These are phyloP conservation scores for Sanghuangporus baumii DNA, from an alignment of 1,284 basidiomycete species.

Conservation along the genomic window DNA sequence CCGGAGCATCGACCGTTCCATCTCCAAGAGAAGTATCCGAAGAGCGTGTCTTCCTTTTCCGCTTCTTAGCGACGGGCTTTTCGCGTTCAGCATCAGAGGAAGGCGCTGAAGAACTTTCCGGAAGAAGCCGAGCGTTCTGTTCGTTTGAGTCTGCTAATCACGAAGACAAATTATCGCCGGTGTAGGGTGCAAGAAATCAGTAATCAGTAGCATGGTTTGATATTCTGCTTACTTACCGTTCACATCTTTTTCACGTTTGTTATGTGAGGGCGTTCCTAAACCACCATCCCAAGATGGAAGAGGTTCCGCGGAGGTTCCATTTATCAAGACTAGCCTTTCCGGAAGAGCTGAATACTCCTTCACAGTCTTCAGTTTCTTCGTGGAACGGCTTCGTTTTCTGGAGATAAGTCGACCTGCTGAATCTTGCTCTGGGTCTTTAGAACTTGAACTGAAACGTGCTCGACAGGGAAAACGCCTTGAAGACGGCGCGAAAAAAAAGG, in stretches of 20 bases:
- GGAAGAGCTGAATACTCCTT: slow-evolving; percentile 58
- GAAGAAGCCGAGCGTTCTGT: not conserved
- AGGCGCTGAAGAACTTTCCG: not conserved
- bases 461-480: not conserved
- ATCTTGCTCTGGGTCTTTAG: not conserved
- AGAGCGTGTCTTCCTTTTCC: not conserved
- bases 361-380: slow-evolving; percentile 30
- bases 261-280: slow-evolving; percentile 1
- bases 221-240: not conserved
- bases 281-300: slow-evolving; percentile 16
- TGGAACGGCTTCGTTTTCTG: not conserved
- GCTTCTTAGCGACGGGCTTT: not conserved
- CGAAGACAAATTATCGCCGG: not conserved
- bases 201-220: not conserved
- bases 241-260: not conserved
- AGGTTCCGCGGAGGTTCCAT: slow-evolving; percentile 29
- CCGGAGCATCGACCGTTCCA: not conserved
- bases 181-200: not conserved
- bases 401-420: not conserved
- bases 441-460: not conserved
- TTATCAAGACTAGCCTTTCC: slow-evolving; percentile 32
- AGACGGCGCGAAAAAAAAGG: not conserved
- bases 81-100: not conserved
- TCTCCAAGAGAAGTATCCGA: not conserved
- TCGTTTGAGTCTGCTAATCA: not conserved